Evolutionary conservation across 495 filamentous ascomycete genomes (phyloP), one percentile per base, ranked within the genome.

Genomic region (Rusavskia elegans): DNA sequence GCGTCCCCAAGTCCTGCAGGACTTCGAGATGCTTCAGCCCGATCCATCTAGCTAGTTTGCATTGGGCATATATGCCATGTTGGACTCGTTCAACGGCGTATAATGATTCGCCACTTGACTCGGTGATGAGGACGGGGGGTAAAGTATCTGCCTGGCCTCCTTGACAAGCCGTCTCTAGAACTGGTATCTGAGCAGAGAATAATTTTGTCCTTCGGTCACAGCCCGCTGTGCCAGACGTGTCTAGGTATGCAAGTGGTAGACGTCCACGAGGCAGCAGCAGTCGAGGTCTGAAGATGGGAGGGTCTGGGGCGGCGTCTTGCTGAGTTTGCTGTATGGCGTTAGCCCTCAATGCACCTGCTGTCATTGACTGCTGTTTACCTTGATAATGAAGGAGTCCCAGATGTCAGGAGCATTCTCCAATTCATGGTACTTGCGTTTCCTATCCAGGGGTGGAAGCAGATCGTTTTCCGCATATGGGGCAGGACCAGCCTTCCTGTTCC

Each of bases 11-110:
- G 35, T 41, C 20, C 20, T 46, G 21, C 45, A 60, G 10, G 42
- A 29, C n/a, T 20, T 60, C 38, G n/a, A 73, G 45, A 8, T 57
- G 53, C 51, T 73, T 64, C 29, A 79, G 56, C 53, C 75, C 74
- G 16, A 89, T 76, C 78, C 79, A 83, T 3, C 68, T 61, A 0
- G 74, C 81, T 48, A 95, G 68, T 56, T 79, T 82, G 58, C 79
- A 88, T 9, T 92, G 58, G 14, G 79, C 77, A 63, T 85, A 93
- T 11, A 87, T 69, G 0, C 78, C 77, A 44, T 64, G 59, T 46
- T 73, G 72, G 27, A 85, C 82, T n/a, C 76, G 67, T 65, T 95
- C 89, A 32, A 94, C 63, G 14, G 79, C 82, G 63, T 82, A 89
- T 5, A 85, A 56, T 8, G 70, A 71, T 21, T 71, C 74, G 59